A percentile compares a stretch with the other conserved stretches of the same genome.
These are phyloP conservation scores for Spergularia azorica DNA, from an alignment of 179 eudicot genomes.

Conservation along the genomic window DNA sequence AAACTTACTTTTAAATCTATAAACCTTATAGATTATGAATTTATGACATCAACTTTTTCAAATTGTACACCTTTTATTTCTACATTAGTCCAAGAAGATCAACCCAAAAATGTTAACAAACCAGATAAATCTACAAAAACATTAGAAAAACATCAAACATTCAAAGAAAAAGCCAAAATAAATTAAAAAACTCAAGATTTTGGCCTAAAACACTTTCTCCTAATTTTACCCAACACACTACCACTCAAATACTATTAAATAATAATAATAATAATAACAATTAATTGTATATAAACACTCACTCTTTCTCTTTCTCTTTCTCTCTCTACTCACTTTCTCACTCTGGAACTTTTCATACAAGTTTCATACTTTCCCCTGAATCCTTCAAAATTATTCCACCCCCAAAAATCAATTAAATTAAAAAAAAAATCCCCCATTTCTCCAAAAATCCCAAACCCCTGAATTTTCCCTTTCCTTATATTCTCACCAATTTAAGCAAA, in stretches of 20 bases:
- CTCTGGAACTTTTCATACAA: neutral
- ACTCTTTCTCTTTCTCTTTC: neutral
- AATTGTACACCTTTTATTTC: too few species aligned
- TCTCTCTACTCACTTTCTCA: neutral
- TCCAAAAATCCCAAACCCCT: constrained; percentile 8
- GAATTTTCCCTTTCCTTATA: constrained; percentile 4
- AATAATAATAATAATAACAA: too few species aligned
- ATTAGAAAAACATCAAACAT: neutral
- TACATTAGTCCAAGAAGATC: too few species aligned
- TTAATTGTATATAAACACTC: neutral
- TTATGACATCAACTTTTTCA: too few species aligned
- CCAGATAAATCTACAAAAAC: neutral
- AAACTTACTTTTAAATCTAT: too few species aligned
- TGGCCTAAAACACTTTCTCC: neutral
- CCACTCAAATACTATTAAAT: neutral
- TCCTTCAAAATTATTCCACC: constrained; percentile 2
- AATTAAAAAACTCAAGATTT: too few species aligned
- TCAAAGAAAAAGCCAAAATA: neutral
- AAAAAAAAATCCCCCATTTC: neutral
- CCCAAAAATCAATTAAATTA: too few species aligned
- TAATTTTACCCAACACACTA: neutral
- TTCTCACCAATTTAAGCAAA: constrained; percentile 3
- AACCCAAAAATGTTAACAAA: too few species aligned
- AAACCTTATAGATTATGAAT: too few species aligned
- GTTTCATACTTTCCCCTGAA: constrained; percentile 8